Percentiles rank a stretch among this genome's conserved stretches.
Evolutionary conservation across 169 alveolate species (phyloP).

Genomic region (Cryptosporidium ryanae): DNA sequence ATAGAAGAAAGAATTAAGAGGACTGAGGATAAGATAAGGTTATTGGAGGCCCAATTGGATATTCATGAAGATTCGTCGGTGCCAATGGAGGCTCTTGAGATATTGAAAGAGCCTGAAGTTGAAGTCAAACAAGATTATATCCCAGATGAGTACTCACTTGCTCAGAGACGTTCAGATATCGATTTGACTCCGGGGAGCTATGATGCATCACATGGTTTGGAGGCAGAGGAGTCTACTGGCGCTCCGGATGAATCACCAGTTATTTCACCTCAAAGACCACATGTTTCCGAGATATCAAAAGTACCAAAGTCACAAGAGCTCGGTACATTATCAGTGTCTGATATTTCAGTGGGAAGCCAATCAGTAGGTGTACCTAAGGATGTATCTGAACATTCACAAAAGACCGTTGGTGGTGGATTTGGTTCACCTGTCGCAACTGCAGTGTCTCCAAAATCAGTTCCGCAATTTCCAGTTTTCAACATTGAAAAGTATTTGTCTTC

Average conservation of each 20-base stretch:
- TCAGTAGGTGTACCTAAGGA: background rate
- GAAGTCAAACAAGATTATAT: constrained; percentile 37
- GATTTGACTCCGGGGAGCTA: constrained; percentile 52
- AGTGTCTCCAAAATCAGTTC: background rate
- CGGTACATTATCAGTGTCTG: constrained; percentile 14
- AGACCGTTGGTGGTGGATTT: too few relatives aligned
- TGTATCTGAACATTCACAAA: background rate
- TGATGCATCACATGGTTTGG: constrained; percentile 39
- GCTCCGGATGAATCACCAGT: constrained; percentile 50
- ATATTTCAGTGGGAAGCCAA: background rate
- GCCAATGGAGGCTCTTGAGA: constrained; percentile 46
- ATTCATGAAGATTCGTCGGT: constrained; percentile 67
- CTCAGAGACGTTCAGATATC: constrained; percentile 31
- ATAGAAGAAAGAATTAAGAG: constrained; percentile 68
- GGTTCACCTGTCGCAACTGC: too few relatives aligned
- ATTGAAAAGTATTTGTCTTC: background rate
- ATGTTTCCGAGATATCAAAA: background rate
- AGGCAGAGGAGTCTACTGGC: constrained; percentile 74
- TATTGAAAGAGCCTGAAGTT: constrained; percentile 43
- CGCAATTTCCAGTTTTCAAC: constrained; percentile 4
- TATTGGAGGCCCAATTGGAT: constrained; percentile 52
- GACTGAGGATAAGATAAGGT: constrained; percentile 47
- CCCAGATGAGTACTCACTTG: constrained; percentile 53
- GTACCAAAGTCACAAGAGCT: background rate
- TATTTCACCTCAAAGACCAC: background rate